A percentile compares a stretch with the other conserved stretches of the same genome.
These are phyloP conservation scores for barrel medic (Medicago truncatula) DNA, from an alignment of 306 rosid genomes.

Conservation along the genomic window DNA sequence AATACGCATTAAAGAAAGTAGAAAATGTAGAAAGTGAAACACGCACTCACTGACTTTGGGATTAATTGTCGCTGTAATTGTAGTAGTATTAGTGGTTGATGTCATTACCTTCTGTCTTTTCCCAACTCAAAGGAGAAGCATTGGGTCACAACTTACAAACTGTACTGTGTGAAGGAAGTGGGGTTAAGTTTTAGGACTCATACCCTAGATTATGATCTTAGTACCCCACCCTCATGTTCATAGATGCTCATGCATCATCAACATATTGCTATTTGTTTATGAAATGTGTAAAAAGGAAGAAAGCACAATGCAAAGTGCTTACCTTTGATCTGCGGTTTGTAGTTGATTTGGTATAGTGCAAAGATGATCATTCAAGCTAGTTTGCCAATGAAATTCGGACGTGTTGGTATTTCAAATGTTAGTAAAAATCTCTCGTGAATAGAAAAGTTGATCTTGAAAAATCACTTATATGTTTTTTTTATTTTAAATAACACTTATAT, in stretches of 20 bases:
- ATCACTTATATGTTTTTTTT: too few relatives aligned
- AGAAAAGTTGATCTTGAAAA: too few relatives aligned
- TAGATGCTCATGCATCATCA: neutral
- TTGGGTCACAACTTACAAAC: neutral
- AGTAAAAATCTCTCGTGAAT: too few relatives aligned
- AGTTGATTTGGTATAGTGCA: neutral
- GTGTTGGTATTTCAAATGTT: too few relatives aligned
- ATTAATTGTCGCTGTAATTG: constrained; percentile 43
- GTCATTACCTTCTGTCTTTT: constrained; percentile 58
- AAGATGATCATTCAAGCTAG: neutral
- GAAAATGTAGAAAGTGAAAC: constrained; percentile 39
- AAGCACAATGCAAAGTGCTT: constrained; percentile 9
- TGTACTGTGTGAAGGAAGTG: constrained; percentile 43
- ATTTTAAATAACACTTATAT: too few relatives aligned
- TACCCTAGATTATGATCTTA: constrained; percentile 34
- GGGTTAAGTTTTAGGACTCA: constrained; percentile 38
- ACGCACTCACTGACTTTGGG: constrained; percentile 50
- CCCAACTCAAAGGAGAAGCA: constrained; percentile 64
- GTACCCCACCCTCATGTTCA: constrained; percentile 7
- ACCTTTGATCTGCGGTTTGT: neutral
- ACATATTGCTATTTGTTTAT: neutral
- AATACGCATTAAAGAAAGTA: constrained; percentile 35
- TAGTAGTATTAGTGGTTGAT: constrained; percentile 47
- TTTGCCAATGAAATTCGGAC: neutral
- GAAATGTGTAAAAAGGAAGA: neutral